phyloP scores from a whole-genome alignment of 2,329 filamentous ascomycete genomes.

The Pseudogymnoascus sp. region DNA sequence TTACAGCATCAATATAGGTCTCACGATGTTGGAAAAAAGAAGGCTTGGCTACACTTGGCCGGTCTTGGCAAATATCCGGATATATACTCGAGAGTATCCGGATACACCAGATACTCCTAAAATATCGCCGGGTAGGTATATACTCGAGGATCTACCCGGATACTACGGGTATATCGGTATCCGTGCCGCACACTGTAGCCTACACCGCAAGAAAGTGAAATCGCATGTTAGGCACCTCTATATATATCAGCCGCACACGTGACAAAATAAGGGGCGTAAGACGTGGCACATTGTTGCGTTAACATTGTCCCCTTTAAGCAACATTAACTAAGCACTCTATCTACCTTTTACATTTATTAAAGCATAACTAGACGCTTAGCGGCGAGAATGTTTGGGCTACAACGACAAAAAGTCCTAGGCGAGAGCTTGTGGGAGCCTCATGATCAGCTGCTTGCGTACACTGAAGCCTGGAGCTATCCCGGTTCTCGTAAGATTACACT shows the following conservation, averaged over 20 bases:
- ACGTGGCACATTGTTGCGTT: neutral
- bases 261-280: neutral
- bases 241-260: neutral
- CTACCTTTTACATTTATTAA: neutral
- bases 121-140: too few relatives aligned
- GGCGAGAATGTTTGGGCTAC: neutral
- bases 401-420: neutral
- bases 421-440: neutral
- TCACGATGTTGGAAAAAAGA: neutral
- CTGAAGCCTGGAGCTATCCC: neutral
- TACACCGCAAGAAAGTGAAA: too few relatives aligned
- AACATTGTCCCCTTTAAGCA: neutral
- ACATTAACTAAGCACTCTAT: neutral
- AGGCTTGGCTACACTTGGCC: neutral
- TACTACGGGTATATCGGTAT: neutral
- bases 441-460: neutral
- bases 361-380: neutral
- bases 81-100: too few relatives aligned
- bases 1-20: too few relatives aligned
- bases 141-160: neutral
- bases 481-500: neutral
- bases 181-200: neutral
- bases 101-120: too few relatives aligned
- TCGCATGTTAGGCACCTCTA: neutral
- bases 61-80: neutral